Conservation (phyloP, 805 yeast species). For the Ogataea pini region DNA sequence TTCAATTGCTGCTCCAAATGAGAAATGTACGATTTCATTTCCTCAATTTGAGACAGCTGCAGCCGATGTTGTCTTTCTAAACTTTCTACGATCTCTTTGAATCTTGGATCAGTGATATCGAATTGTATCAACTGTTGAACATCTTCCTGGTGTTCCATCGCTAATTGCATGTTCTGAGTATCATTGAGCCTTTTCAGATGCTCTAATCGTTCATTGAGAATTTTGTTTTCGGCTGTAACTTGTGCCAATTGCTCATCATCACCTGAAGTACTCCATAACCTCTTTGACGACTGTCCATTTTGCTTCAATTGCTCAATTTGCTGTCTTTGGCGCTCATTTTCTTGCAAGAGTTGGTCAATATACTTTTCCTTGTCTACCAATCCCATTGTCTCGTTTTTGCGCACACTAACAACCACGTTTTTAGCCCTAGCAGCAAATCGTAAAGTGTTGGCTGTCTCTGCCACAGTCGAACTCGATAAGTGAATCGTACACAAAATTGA, state of each 20-base stretch:
- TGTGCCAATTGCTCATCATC: conserved; percentile 39
- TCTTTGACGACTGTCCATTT: background rate
- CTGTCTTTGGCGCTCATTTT: conserved; percentile 59
- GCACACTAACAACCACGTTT: conserved; percentile 72
- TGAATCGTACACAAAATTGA: conserved; percentile 87
- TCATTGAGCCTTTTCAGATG: conserved; percentile 68
- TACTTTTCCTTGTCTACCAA: conserved; percentile 47
- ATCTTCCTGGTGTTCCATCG: conserved; percentile 58
- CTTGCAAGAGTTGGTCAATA: conserved; percentile 56
- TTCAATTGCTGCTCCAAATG: conserved; percentile 60
- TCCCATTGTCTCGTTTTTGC: conserved; percentile 44
- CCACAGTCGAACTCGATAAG: conserved; percentile 54
- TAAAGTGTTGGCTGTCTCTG: conserved; percentile 84
- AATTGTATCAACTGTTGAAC: conserved; percentile 57
- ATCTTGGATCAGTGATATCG: conserved; percentile 33
- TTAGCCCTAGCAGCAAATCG: conserved; percentile 94
- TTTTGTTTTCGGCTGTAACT: conserved; percentile 59
- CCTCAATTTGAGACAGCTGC: conserved; percentile 55
- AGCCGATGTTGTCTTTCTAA: conserved; percentile 50
- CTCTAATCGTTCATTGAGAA: conserved; percentile 66
- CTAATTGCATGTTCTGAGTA: conserved; percentile 32
- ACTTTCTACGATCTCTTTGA: conserved; percentile 45
- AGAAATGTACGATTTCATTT: conserved; percentile 56
- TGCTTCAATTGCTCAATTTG: conserved; percentile 37
- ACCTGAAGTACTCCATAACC: conserved; percentile 6